Evolutionary conservation across 2,329 filamentous ascomycete species (phyloP).

Genomic region (Hypoxylon sp.): DNA sequence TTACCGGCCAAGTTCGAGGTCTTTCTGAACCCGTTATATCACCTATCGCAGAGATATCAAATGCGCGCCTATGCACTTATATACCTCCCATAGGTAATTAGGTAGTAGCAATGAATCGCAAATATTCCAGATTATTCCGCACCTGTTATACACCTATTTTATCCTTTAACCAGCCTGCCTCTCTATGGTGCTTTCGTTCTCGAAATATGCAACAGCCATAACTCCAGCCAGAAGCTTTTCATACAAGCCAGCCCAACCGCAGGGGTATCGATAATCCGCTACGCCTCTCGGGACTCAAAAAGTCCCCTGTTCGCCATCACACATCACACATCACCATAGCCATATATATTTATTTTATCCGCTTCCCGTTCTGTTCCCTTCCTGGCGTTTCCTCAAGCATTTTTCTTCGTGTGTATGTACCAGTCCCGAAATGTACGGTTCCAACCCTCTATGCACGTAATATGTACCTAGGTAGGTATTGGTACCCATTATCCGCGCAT

Average conservation of each 20-base stretch:
- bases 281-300: conserved; percentile 6
- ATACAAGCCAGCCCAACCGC: conserved; percentile 12
- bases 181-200: neutral
- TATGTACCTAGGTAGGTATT: no score
- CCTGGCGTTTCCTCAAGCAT: neutral
- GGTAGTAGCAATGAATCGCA: no score
- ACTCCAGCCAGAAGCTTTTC: neutral
- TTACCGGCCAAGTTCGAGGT: neutral
- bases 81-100: no score
- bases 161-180: neutral
- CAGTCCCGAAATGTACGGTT: neutral
- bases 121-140: no score
- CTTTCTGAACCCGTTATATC: neutral
- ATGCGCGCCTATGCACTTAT: no score
- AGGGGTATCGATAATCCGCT: conserved; percentile 38
- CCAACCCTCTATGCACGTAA: neutral
- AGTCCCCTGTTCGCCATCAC: neutral
- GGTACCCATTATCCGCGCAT: neutral
- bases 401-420: neutral
- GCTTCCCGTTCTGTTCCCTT: neutral
- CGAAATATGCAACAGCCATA: neutral
- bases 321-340: neutral
- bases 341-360: neutral
- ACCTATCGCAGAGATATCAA: no score
- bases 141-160: no score